These are phyloP conservation scores for Ulmus americana DNA, from an alignment of 331 rosid genomes.

Conservation along the genomic window DNA sequence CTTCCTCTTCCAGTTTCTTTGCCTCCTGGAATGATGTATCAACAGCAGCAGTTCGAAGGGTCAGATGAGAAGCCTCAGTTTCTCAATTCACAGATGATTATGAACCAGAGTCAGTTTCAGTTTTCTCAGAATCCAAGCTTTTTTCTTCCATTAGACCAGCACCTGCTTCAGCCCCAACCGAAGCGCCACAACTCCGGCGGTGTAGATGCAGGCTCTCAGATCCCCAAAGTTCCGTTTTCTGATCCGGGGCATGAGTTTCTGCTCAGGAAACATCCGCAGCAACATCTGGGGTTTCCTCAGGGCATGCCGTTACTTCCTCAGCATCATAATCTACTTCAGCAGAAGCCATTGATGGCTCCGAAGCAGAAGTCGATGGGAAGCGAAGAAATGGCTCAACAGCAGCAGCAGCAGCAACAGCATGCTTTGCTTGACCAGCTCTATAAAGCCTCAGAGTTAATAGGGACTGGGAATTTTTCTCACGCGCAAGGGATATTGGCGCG, in stretches of 20 bases:
- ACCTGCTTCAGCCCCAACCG: constrained; percentile 29
- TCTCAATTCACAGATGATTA: constrained; percentile 24
- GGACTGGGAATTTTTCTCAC: constrained; percentile 35
- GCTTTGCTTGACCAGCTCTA: constrained; percentile 42
- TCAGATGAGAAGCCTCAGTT: constrained; percentile 39
- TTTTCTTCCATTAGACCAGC: constrained; percentile 34
- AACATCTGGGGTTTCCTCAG: constrained; percentile 22
- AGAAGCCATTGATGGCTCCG: constrained; percentile 25
- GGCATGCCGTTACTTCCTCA: constrained; percentile 34
- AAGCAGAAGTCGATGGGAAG: constrained; percentile 15
- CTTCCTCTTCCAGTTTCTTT: constrained; percentile 27
- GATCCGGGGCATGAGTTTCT: constrained; percentile 30
- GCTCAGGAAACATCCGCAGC: constrained; percentile 25
- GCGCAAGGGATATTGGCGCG: constrained; percentile 60
- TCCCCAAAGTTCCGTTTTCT: constrained; percentile 30
- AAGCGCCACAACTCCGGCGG: constrained; percentile 37
- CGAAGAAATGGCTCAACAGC: constrained; percentile 22
- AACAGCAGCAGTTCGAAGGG: constrained; percentile 16
- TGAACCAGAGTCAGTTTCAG: constrained; percentile 34
- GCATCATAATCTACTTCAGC: constrained; percentile 17
- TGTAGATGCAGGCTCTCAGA: constrained; percentile 24
- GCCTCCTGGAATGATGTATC: constrained; percentile 23
- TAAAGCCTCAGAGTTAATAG: constrained; percentile 46
- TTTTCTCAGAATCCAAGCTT: constrained; percentile 27
- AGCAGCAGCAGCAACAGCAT: constrained; percentile 27